phyloP scores from a whole-genome alignment of 768 basidiomycete genomes.

The Serendipita sp. region DNA sequence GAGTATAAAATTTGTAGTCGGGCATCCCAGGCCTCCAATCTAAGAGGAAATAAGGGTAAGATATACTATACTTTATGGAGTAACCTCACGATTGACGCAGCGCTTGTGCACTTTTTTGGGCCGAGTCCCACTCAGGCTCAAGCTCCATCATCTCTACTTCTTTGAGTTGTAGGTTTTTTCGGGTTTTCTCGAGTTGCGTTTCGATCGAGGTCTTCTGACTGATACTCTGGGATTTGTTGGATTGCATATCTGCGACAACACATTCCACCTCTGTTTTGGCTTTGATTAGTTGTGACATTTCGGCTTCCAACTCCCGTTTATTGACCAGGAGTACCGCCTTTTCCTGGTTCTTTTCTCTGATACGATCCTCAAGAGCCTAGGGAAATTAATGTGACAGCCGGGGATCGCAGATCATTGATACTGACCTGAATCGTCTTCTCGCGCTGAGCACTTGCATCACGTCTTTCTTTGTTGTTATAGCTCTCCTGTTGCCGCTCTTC shows the following conservation, averaged over 20 bases:
- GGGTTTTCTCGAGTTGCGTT: constrained; percentile 44
- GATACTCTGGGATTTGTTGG: constrained; percentile 48
- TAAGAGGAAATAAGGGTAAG: neutral
- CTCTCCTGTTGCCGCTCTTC: constrained; percentile 64
- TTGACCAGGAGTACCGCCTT: constrained; percentile 55
- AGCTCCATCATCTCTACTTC: constrained; percentile 48
- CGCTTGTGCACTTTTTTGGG: constrained; percentile 37
- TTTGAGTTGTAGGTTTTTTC: constrained; percentile 44
- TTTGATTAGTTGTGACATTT: constrained; percentile 76
- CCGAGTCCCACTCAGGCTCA: constrained; percentile 52
- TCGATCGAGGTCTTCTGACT: constrained; percentile 39
- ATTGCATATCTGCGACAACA: constrained; percentile 57
- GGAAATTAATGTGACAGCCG: constrained; percentile 3
- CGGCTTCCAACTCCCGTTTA: constrained; percentile 61
- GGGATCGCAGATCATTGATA: constrained; percentile 2
- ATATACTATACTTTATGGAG: neutral
- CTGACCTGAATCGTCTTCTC: constrained; percentile 75
- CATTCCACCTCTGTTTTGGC: constrained; percentile 79
- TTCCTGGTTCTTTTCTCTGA: constrained; percentile 52
- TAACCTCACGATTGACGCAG: constrained; percentile 13
- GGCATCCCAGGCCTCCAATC: constrained; percentile 60
- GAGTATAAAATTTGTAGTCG: constrained; percentile 61
- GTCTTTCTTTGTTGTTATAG: constrained; percentile 65
- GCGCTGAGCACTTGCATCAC: constrained; percentile 67
- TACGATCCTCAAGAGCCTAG: constrained; percentile 58